Conservation (phyloP, 2,329 filamentous ascomycete genomes). For the Calonectria multiphialidica region DNA sequence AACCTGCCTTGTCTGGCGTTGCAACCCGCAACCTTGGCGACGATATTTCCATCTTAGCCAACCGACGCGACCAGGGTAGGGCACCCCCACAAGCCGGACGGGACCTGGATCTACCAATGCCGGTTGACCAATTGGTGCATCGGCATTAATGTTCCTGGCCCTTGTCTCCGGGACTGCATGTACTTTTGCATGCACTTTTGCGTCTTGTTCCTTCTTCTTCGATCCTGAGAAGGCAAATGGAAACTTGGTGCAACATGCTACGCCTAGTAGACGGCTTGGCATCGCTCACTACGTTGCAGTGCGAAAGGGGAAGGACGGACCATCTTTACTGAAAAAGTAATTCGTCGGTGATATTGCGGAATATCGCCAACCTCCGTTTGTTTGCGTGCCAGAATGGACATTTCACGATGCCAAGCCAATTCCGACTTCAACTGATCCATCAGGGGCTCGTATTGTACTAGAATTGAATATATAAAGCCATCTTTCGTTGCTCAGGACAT, state of each 20-base stretch:
- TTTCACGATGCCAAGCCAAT: not conserved
- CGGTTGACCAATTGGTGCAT: not conserved
- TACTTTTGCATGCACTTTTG: constrained; percentile 15
- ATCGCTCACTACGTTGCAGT: not conserved
- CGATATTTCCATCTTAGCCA: not conserved
- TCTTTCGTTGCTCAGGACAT: not conserved
- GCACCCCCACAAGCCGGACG: constrained; percentile 1
- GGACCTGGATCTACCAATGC: not conserved
- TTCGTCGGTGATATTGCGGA: not conserved
- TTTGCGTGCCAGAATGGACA: not conserved
- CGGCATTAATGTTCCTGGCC: constrained; percentile 13
- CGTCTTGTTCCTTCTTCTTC: not conserved
- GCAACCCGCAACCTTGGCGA: not conserved
- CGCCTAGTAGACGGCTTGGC: not conserved
- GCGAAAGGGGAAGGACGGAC: constrained; percentile 2
- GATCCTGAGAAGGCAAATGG: not conserved
- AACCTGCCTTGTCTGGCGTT: not conserved
- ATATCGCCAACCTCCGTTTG: not conserved
- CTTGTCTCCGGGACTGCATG: not conserved
- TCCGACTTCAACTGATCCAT: not conserved
- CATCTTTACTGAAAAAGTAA: not conserved
- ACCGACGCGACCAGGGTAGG: not conserved
- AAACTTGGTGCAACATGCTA: not conserved
- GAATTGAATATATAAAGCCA: not conserved
- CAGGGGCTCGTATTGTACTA: not conserved